Evolutionary conservation across 768 basidiomycete species (phyloP), one percentile per base, ranked within the genome.

Genomic region (Suillus fuscotomentosus): DNA sequence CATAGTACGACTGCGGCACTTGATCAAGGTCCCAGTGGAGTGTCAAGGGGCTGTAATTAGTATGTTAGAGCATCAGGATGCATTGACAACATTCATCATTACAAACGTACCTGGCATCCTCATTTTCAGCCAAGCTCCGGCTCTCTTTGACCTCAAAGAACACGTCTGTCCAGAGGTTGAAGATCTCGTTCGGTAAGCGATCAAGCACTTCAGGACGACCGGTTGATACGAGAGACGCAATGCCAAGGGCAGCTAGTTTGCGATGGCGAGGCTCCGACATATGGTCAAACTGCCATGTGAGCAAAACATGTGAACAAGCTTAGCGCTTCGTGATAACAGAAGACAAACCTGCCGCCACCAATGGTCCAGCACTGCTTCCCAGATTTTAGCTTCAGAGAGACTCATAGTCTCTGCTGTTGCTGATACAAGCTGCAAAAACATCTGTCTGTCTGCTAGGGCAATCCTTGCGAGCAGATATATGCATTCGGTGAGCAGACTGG

Each of bases 121-220:
- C 79, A 55, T 77, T 72, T 20, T 75, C 74, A 1, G 70, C 69
- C 27, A 72, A 71, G 34, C 71, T 78, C 67, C 81, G 78, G 9
- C 86, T 86, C 75, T 96, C 95, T 70, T 88, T 90, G 60, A 95
- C 82, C 73, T 95, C 94, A 15, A 89, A 90, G 61, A 96, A 88
- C 6, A 95, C 94, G 66, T 95, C 94, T 45, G 90, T 78, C 94
- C 94, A 97, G 36, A 95, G 76, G 70, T 92, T 91, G 75, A 92
- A 91, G 31, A 94, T 86, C 69, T 95, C 94, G 3, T 81, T 83
- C 15, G 86, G 82, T 31, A 97, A 77, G 22, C 91, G 84, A 38
- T 84, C 80, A 11, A 97, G 84, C 13, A 94, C 87, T 69, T 92
- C 89, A 0, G 83, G 82, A 24, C 86, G 84, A 14, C 86, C 92